Percentiles rank a stretch among this genome's conserved stretches.
Conservation (phyloP, 768 basidiomycete genomes). For the Amanita pallidorosea region DNA sequence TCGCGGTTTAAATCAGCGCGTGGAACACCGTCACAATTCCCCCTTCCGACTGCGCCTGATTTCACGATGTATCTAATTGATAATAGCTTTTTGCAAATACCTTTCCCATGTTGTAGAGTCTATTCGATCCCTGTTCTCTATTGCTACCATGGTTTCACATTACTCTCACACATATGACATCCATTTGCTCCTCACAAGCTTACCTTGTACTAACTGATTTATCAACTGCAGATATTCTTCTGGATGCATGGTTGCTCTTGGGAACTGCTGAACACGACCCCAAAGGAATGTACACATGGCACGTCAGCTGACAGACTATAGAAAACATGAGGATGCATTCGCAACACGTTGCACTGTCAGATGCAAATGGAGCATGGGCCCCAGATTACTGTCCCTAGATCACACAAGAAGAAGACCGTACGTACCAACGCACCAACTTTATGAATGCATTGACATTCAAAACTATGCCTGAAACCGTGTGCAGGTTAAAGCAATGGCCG, state of each 20-base stretch:
- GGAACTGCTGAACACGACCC: neutral
- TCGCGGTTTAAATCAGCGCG: constrained; percentile 21
- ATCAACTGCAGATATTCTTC: neutral
- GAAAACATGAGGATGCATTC: neutral
- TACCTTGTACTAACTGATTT: neutral
- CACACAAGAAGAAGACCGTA: too few relatives aligned
- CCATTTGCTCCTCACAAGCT: neutral
- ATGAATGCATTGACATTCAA: too few relatives aligned
- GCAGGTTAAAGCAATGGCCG: too few relatives aligned
- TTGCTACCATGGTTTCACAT: neutral
- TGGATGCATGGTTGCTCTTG: neutral
- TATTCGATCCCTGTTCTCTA: neutral
- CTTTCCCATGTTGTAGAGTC: neutral
- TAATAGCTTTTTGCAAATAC: neutral
- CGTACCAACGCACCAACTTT: too few relatives aligned
- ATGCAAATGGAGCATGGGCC: too few relatives aligned
- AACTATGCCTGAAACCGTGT: too few relatives aligned
- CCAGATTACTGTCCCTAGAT: too few relatives aligned
- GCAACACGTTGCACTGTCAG: neutral
- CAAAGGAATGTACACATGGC: neutral
- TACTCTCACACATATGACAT: neutral
- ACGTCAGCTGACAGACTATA: neutral
- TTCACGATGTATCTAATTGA: neutral
- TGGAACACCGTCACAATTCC: constrained; percentile 47
- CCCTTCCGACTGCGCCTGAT: constrained; percentile 30